Conservation (phyloP, 108 stramenopile species). For the Fragilariopsis cylindrus region DNA sequence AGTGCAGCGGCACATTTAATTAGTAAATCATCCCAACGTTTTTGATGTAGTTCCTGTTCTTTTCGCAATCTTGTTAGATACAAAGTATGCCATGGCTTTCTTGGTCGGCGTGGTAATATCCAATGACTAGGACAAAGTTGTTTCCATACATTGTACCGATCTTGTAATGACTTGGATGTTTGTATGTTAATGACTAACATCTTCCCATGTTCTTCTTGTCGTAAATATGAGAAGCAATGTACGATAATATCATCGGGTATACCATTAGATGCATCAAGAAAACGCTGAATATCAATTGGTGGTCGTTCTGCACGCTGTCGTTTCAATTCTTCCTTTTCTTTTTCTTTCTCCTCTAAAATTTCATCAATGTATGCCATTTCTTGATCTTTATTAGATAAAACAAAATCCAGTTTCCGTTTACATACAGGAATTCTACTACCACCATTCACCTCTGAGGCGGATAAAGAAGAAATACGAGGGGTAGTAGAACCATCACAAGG, state of each 20-base stretch:
- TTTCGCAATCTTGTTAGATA: constrained; percentile 58
- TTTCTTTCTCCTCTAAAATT: constrained; percentile 57
- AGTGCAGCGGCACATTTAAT: constrained; percentile 46
- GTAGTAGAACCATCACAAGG: neutral
- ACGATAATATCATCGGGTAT: constrained; percentile 74
- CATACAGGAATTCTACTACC: too few species aligned
- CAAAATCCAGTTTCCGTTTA: constrained; percentile 9
- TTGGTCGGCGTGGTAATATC: constrained; percentile 73
- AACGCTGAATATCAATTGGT: constrained; percentile 59
- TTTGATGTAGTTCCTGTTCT: constrained; percentile 54
- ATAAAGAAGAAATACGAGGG: neutral
- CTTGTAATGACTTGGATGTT: constrained; percentile 40
- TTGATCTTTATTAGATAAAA: constrained; percentile 14
- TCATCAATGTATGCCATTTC: constrained; percentile 70
- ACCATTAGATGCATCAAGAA: constrained; percentile 59
- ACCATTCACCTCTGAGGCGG: constrained; percentile 4
- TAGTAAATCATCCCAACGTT: constrained; percentile 71
- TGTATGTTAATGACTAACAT: constrained; percentile 53
- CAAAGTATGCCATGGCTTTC: constrained; percentile 78
- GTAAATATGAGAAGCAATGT: constrained; percentile 51
- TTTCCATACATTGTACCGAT: constrained; percentile 63
- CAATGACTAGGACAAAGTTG: constrained; percentile 68
- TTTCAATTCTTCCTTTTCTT: constrained; percentile 26
- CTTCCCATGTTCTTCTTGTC: constrained; percentile 53
- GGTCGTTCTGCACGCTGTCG: constrained; percentile 19